Evolutionary conservation across 257 asterid genomes (phyloP), one percentile per base, ranked within the genome.

Genomic region (Mentha longifolia): DNA sequence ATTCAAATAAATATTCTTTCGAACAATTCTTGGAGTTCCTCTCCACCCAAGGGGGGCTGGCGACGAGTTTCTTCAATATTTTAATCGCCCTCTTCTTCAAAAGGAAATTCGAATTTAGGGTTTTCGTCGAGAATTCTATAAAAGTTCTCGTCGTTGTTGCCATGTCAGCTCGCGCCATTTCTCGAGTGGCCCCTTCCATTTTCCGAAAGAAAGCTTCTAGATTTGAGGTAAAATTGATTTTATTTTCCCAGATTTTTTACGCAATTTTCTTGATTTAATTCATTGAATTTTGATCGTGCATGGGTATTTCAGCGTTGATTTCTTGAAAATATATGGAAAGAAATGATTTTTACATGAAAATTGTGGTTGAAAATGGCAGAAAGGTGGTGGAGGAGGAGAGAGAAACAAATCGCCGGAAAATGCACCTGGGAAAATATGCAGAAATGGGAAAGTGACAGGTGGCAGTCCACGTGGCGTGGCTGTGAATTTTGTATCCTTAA

Each of bases 181-280:
- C 87, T 67, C 86, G 90, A 12, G 86, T 86, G 20, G 71, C 85
- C 9, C 90, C 87, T 61, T 75, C 81, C 71, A 17, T 86, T 37
- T 75, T 83, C 65, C 86, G 86, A 6, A 81, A 75, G 73, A 86
- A 67, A 73, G 31, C 72, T 78, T 77, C 87, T 73, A 79, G 70
- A 60, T 62, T 64, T 73, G 81, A 82, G 95, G 95, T 87, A 57
- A 57, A 28, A 1, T 28, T 28, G 74, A 16, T 46, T 12, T 68
- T 73, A 28, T 1, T 46, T 73, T 49, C 12, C 28, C 28, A 50
- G 2, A 39, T 39, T 12, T 8, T 43, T 45, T 45, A 15, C 12
- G 9, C 0, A 42, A 42, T 4, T 2, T 9, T 47, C 19, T 47
- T 47, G 54, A 6, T 47, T 47, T 13, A 39, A 28, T 28, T 28